These are phyloP conservation scores for Shiraia bambusicola DNA, from an alignment of 2,329 filamentous ascomycete species.

Conservation along the genomic window DNA sequence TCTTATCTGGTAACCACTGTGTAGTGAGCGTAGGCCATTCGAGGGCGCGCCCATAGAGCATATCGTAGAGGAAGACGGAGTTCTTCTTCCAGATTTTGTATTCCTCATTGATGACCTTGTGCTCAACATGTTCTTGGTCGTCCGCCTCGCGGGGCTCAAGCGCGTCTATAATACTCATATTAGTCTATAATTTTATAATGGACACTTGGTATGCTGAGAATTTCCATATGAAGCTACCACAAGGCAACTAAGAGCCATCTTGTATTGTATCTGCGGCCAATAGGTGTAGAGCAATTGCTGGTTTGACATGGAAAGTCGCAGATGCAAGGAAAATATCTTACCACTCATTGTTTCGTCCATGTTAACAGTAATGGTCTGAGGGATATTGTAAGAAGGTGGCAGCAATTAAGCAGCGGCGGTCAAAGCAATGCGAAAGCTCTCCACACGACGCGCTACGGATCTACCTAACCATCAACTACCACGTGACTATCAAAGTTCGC, in stretches of 20 bases:
- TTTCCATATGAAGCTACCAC: neutral
- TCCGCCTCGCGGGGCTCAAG: conserved; percentile 54
- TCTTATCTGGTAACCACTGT: conserved; percentile 90
- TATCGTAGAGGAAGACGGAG: conserved; percentile 95
- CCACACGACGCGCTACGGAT: conserved; percentile 14
- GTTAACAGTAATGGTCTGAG: conserved; percentile 1
- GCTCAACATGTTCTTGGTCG: conserved; percentile 70
- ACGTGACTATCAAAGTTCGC: conserved; percentile 23
- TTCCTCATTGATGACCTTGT: conserved; percentile 95
- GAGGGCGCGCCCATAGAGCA: conserved; percentile 90
- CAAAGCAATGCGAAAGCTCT: conserved; percentile 2
- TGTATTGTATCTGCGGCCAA: neutral
- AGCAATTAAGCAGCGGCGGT: neutral
- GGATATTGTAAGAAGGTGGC: neutral
- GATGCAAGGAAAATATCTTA: conserved; percentile 12
- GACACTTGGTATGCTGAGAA: neutral
- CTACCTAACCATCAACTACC: too few species aligned
- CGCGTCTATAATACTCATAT: conserved; percentile 42
- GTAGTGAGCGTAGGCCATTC: conserved; percentile 97
- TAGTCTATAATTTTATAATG: neutral
- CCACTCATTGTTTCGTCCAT: conserved; percentile 46
- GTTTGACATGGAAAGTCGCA: too few species aligned
- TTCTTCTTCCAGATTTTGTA: conserved; percentile 99
- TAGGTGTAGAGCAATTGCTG: too few species aligned
- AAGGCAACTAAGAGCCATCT: neutral